Evolutionary conservation across 73 alveolate species (phyloP), one percentile per base, ranked within the genome.

Genomic region (Paraurostyla sp.): DNA sequence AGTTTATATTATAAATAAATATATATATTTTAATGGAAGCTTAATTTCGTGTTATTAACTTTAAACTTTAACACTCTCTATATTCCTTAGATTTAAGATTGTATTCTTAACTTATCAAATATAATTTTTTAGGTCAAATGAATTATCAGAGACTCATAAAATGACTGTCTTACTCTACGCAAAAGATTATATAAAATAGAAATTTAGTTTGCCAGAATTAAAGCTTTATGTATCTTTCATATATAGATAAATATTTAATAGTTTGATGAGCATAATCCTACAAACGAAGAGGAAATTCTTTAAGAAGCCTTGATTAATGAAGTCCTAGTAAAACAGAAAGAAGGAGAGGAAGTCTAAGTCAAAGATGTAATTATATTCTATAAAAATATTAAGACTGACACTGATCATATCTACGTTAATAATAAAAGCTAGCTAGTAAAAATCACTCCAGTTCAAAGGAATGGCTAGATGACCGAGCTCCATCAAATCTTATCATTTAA

Each of bases 401-500:
- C n/a, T n/a, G n/a, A n/a, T n/a, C n/a, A n/a, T 3, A 43, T 91
- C 7, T 91, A 91, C 49, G 76, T 91, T 38, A 91, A 91, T 59
- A 71, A 57, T 16, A 91, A 91, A 83, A 51, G 78, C 29, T 83
- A 91, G 76, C 60, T 91, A 13, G 71, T 91, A 22, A 83, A 75
- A 49, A 84, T 91, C 36, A 18, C 91, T 0, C 76, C 76, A 45
- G 65, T 57, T 40, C 78, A 36, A 29, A 73, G 86, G 43, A 84
- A 84, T 22, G 93, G 92, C n/a, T 49, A 69, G 40, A 29, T 33
- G 69, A 69, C 71, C 32, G 95, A 91, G 73, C 51, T 83, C 35
- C 95, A 91, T 75, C 80, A 91, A 36, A 91, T 91, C 7, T 38
- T 91, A 7, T 18, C 84, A 18, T 91, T 91, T 71, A 91, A 91